Conservation (phyloP, 352 stramenopile species). For the Elongisporangium undulatum region DNA sequence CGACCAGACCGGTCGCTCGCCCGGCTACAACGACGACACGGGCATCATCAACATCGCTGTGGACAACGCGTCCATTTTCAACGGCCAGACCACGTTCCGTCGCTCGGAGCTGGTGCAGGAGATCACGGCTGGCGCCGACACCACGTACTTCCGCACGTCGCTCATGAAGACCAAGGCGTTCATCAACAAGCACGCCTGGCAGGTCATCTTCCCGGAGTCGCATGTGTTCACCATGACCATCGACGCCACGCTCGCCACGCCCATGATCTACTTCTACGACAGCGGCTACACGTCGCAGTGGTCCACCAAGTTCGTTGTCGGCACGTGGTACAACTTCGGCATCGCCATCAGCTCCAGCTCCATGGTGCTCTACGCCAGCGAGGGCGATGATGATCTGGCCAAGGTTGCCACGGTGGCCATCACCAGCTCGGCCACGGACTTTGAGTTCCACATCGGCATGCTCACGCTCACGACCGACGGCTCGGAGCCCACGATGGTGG, state of each 20-base stretch:
- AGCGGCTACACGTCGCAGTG: slow-evolving; percentile 29
- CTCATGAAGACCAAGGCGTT: slow-evolving; percentile 21
- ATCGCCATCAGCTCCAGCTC: slow-evolving; percentile 19
- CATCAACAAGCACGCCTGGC: slow-evolving; percentile 22
- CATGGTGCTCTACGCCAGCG: slow-evolving; percentile 42
- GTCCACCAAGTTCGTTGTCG: slow-evolving; percentile 23
- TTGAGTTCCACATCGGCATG: slow-evolving; percentile 42
- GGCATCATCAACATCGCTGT: slow-evolving; percentile 25
- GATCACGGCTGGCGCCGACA: slow-evolving; percentile 15
- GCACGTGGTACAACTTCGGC: slow-evolving; percentile 38
- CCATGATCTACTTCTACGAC: slow-evolving; percentile 31
- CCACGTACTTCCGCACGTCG: slow-evolving; percentile 29
- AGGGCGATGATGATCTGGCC: slow-evolving; percentile 17
- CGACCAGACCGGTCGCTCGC: slow-evolving; percentile 15
- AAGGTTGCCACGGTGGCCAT: slow-evolving; percentile 17
- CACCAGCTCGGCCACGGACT: slow-evolving; percentile 14
- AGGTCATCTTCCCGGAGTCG: slow-evolving; percentile 40
- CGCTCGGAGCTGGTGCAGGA: slow-evolving; percentile 28
- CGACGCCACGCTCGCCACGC: slow-evolving; percentile 23
- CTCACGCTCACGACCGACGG: slow-evolving; percentile 40
- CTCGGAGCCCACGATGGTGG: slow-evolving; percentile 24
- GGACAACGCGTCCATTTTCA: slow-evolving; percentile 22
- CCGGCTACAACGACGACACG: slow-evolving; percentile 25
- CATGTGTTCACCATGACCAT: slow-evolving; percentile 39
- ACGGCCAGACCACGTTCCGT: slow-evolving; percentile 16